Conservation (phyloP, 2,329 filamentous ascomycete genomes). For the Tolypocladium ophioglossoides region DNA sequence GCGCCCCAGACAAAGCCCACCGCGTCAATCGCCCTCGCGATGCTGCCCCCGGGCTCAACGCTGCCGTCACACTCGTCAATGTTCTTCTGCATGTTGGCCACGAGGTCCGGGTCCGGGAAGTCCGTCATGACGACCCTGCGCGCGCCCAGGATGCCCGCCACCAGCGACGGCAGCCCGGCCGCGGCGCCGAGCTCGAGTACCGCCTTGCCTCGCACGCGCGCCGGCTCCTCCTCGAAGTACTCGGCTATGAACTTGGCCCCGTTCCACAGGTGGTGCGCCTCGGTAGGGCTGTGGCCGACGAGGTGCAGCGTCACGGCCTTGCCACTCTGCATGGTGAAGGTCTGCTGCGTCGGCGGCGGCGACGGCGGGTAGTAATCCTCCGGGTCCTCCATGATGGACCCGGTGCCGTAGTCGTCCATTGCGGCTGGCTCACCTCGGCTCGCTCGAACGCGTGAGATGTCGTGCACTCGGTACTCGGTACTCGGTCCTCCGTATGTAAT, state of each 20-base stretch:
- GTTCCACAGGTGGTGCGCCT: constrained; percentile 90
- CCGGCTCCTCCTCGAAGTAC: constrained; percentile 63
- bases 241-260: constrained; percentile 67
- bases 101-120: constrained; percentile 76
- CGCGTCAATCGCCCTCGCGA: constrained; percentile 35
- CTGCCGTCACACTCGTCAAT: constrained; percentile 44
- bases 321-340: constrained; percentile 59
- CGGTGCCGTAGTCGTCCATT: constrained; percentile 26
- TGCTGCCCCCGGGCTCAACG: constrained; percentile 16
- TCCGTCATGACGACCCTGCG: constrained; percentile 69
- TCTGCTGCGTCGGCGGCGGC: constrained; percentile 61
- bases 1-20: constrained; percentile 80
- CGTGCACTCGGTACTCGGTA: neutral
- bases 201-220: constrained; percentile 53
- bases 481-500: neutral
- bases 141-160: constrained; percentile 65
- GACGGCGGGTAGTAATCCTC: constrained; percentile 70
- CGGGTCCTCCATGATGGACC: constrained; percentile 67
- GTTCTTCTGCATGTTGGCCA: constrained; percentile 70
- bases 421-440: constrained; percentile 5
- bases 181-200: constrained; percentile 85
- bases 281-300: constrained; percentile 79
- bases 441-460: neutral
- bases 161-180: constrained; percentile 72
- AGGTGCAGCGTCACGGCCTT: constrained; percentile 59